Conservation (phyloP, 73 alveolate species). For the Paramecium primaurelia region DNA sequence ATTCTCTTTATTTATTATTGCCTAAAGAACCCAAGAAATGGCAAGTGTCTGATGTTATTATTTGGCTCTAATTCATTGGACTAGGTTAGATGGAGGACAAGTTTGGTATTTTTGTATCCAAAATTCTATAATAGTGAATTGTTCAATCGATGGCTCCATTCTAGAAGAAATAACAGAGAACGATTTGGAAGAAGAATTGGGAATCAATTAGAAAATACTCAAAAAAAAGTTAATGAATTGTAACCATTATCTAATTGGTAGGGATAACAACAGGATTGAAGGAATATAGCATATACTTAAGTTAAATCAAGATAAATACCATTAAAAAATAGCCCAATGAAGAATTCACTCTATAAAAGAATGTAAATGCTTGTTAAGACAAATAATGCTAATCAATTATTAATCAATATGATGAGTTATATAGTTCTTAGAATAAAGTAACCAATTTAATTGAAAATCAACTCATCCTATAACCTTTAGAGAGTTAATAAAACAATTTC, state of each 20-base stretch:
- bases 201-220: not conserved
- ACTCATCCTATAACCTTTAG: slow-evolving; percentile 76
- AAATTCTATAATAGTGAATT: not conserved
- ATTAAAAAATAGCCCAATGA: not conserved
- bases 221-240: slow-evolving; percentile 22
- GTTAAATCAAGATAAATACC: not conserved
- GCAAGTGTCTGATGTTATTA: slow-evolving; percentile 17
- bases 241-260: not conserved
- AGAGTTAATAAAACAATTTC: slow-evolving; percentile 78
- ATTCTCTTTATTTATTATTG: slow-evolving; percentile 22
- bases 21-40: slow-evolving; percentile 46
- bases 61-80: slow-evolving; percentile 37
- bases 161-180: not conserved
- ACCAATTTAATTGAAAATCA: not conserved
- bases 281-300: not conserved
- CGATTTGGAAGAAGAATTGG: slow-evolving; percentile 10
- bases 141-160: slow-evolving; percentile 27
- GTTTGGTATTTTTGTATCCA: not conserved
- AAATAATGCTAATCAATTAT: not conserved
- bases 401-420: not conserved
- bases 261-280: slow-evolving; percentile 3
- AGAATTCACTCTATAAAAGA: not conserved
- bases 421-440: not conserved
- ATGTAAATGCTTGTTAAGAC: not conserved
- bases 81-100: not conserved